Percentiles rank a stretch among this genome's conserved stretches.
Conservation (phyloP, 169 alveolate genomes). For the Cryptosporidium baileyi region DNA sequence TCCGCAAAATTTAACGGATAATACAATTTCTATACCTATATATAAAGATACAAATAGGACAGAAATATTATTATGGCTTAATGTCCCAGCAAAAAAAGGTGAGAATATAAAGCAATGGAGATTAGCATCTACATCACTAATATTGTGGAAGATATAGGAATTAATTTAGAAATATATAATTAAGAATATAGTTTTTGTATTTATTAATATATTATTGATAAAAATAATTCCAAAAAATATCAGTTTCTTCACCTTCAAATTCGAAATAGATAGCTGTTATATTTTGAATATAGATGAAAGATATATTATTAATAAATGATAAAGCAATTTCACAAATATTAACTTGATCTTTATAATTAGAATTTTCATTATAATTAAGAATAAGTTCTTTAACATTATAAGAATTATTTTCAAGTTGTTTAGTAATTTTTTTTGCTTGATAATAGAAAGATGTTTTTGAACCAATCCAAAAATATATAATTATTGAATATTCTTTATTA, state of each 20-base stretch:
- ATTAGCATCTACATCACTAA: constrained; percentile 16
- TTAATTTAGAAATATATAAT: not conserved
- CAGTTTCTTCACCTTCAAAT: constrained; percentile 11
- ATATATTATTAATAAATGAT: not conserved
- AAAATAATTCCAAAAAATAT: constrained; percentile 31
- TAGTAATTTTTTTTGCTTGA: not conserved
- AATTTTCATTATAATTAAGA: not conserved
- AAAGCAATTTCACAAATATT: not conserved
- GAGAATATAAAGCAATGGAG: constrained; percentile 55
- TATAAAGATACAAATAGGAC: constrained; percentile 21
- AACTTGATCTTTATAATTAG: not conserved
- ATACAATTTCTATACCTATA: constrained; percentile 16
- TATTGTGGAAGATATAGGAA: constrained; percentile 12
- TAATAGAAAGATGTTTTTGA: not conserved
- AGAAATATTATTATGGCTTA: constrained; percentile 23
- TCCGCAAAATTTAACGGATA: constrained; percentile 30
- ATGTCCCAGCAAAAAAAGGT: constrained; percentile 1
- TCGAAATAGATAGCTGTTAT: constrained; percentile 1
- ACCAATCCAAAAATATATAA: constrained; percentile 24
- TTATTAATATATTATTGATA: not conserved
- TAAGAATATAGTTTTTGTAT: not conserved
- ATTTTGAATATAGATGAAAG: not conserved
- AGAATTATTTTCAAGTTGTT: not conserved
- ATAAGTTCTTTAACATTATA: not conserved
- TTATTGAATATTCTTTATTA: not conserved